Base-by-base conservation (phyloP, 2,329 filamentous ascomycete species). In the Ascosphaera apis region DNA sequence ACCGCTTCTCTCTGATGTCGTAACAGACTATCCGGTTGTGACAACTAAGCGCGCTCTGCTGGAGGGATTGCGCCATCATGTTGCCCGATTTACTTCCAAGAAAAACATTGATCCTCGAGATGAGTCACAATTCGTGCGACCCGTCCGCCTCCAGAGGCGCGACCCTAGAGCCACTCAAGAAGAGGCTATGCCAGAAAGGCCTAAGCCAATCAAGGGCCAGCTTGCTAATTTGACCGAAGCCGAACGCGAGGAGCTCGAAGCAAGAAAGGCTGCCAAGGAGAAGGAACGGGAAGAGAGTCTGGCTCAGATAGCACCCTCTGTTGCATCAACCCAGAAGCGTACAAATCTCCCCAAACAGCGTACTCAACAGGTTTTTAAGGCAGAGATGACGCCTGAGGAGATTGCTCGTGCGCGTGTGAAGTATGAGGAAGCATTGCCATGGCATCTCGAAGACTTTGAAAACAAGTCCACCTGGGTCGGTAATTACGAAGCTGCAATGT, bases 391-490 rank as follows among this genome's bases (percentile, higher is more conserved):
- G 1, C 67, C 67, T 58, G 61, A 88, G 67, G 65, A 91, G 66
- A 61, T 72, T 71, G 57, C 76, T 40, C 60, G 61, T 35, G 61
- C 66, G 31, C 62, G 69, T 40, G 58, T 74, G 31, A 68, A 84
- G 42, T 98, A 95, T 45, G 88, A 95, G 52, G 88, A 98, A 54
- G 82, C 86, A 3, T 62, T 93, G 35, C 88, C 88, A 4, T 98
- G 88, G 88, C 84, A 93, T 52, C 57, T 98, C 25, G 88, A 98
- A 52, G 88, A 98, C 53, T 91, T 84, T 30, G 86, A 98, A 48
- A 82, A 83, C 43, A 92, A 86, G 53, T 86, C 92, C 47, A 78
- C 80, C 2, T 95, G 84, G 82, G 75, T 88, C 23, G 88, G 84
- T 32, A 78, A 75, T 38, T 93, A 95, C 46, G 79, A 95, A 47